Evolutionary conservation across 257 asterid species (phyloP), one percentile per base, ranked within the genome.

Genomic region (Gardenia jasminoides): DNA sequence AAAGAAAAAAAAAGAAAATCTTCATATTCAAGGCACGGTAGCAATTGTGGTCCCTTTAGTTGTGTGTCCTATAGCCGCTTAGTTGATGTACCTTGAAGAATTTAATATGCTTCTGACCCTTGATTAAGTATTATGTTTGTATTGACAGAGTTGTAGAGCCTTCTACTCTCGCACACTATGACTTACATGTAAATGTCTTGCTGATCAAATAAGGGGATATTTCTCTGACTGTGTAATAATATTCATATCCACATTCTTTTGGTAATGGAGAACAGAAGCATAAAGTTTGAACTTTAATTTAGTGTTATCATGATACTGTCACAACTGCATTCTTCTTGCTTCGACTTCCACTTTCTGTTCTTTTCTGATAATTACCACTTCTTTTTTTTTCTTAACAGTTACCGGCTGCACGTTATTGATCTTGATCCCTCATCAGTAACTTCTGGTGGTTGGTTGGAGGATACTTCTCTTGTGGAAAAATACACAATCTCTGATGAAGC

Each of bases 371-470:
- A 52, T 67, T 67, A 12, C 59, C 7, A 5, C 28, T 67, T 76
- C 20, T 72, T 70, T 5, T 72, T 70, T 5, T 36, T 78, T 74
- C 71, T 80, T 28, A 83, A 77, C 87, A 95, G 98, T 78, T 93
- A 85, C 74, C 92, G 93, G 84, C 79, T 95, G 76, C 99, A 95
- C 75, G 85, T 93, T 65, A 85, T 88, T 83, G 99, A 93, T 86
- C 91, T 87, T 26, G 99, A 95, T 85, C 98, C 99, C 80, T 89
- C 94, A 70, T 95, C 99, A 19, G 87, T 95, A 64, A 90, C 97
- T 54, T 90, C 98, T 81, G 99, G 99, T 68, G 98, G 99, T 88
- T 95, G 99, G 99, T 87, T 95, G 82, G 99, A 95, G 72, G 96
- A 95, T 76, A 92, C 97, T 56, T 93, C 99, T 72, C 95, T 92